Percentiles rank a stretch among this genome's conserved stretches.
phyloP scores from a whole-genome alignment of 345 rosid species.

The Rubroshorea leprosula region DNA sequence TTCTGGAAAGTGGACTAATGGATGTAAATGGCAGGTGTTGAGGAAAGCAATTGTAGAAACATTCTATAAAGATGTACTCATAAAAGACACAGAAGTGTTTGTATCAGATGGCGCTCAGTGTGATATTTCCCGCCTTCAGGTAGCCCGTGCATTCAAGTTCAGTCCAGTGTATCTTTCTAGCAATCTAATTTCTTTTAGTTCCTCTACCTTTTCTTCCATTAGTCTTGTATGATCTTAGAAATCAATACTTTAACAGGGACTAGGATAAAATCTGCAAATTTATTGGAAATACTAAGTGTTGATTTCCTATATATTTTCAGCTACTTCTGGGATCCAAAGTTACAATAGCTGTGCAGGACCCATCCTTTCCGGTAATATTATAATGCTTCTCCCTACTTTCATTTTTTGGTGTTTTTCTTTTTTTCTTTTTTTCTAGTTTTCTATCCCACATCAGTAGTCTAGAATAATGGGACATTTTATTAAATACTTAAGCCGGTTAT shows the following conservation, averaged over 20 bases:
- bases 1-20: not conserved
- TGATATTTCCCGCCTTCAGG: slow-evolving; percentile 63
- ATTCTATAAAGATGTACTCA: slow-evolving; percentile 34
- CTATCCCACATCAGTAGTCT: too few relatives aligned
- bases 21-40: slow-evolving; percentile 23
- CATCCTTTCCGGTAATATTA: slow-evolving; percentile 49
- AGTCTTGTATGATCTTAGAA: too few relatives aligned
- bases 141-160: slow-evolving; percentile 9
- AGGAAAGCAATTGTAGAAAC: slow-evolving; percentile 52
- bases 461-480: too few relatives aligned
- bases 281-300: not conserved
- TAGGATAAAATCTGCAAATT: not conserved
- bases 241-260: too few relatives aligned
- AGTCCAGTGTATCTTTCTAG: not conserved
- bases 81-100: slow-evolving; percentile 50
- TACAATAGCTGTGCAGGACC: slow-evolving; percentile 58
- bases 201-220: too few relatives aligned
- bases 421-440: too few relatives aligned
- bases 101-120: slow-evolving; percentile 68
- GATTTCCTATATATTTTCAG: slow-evolving; percentile 28
- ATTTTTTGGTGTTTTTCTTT: slow-evolving; percentile 1
- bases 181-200: not conserved
- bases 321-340: slow-evolving; percentile 47
- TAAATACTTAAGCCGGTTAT: too few relatives aligned
- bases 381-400: slow-evolving; percentile 7